Conservation (phyloP, 2,329 filamentous ascomycete genomes). For the Colletotrichum noveboracense region DNA sequence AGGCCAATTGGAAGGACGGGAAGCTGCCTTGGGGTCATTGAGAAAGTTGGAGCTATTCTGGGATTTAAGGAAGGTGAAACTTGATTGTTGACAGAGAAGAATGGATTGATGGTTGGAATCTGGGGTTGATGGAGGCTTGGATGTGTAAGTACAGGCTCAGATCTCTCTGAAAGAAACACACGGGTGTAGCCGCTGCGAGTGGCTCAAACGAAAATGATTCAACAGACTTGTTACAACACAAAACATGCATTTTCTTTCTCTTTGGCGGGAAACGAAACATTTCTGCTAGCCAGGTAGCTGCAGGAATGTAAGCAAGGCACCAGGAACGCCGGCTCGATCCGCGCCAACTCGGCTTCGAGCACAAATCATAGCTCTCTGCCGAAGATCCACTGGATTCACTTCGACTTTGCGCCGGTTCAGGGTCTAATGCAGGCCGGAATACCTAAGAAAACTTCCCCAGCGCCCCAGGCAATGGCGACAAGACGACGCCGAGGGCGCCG, state of each 20-base stretch:
- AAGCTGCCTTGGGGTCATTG: neutral
- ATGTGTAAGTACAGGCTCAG: neutral
- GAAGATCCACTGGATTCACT: neutral
- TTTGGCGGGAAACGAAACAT: neutral
- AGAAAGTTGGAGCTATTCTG: neutral
- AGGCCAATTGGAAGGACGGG: neutral
- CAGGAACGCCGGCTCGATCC: neutral
- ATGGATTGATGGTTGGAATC: neutral
- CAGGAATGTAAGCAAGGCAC: neutral
- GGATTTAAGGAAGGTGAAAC: neutral
- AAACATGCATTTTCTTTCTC: neutral
- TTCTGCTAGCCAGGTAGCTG: neutral
- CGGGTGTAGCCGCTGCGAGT: neutral
- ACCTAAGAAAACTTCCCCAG: neutral
- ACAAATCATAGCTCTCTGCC: neutral
- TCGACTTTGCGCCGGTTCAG: neutral
- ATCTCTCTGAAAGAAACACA: neutral
- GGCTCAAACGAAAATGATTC: neutral
- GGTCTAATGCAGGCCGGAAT: neutral
- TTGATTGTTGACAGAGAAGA: neutral
- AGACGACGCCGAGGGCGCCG: neutral
- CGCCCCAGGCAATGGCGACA: neutral
- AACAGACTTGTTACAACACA: neutral
- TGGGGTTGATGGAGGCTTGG: neutral
- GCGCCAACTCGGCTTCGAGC: neutral